These are phyloP conservation scores for Lineolata rhizophorae DNA, from an alignment of 495 filamentous ascomycete genomes.

Conservation along the genomic window DNA sequence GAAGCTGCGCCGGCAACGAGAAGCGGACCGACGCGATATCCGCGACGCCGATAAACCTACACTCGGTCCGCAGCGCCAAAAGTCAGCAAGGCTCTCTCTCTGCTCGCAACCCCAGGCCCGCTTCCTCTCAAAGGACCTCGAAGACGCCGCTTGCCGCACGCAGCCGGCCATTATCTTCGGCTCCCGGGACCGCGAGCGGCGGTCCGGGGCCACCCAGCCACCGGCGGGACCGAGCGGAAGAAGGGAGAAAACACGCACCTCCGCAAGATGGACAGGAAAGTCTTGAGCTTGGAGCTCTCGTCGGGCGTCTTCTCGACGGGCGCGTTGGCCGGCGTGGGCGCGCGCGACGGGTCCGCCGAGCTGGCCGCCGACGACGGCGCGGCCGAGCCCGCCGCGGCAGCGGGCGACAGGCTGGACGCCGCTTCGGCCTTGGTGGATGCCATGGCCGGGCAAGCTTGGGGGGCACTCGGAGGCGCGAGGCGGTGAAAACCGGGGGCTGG, in stretches of 20 bases:
- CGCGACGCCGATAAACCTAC: slow-evolving; percentile 76
- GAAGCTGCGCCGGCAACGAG: slow-evolving; percentile 80
- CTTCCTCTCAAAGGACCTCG: neutral
- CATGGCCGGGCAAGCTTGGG: slow-evolving; percentile 4
- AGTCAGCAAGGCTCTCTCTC: too few species aligned
- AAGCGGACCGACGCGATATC: slow-evolving; percentile 93
- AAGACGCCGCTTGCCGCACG: slow-evolving; percentile 1
- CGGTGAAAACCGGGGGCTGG: too few species aligned
- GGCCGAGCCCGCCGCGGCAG: neutral
- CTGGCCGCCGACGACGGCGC: neutral
- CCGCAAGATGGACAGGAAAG: slow-evolving; percentile 59
- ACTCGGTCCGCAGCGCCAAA: neutral
- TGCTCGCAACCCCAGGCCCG: too few species aligned
- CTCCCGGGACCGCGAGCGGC: neutral
- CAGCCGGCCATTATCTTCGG: neutral
- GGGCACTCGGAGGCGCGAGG: too few species aligned
- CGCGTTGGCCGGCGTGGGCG: too few species aligned
- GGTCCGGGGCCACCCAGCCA: slow-evolving; percentile 13
- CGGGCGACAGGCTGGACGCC: too few species aligned
- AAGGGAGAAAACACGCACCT: slow-evolving; percentile 29
- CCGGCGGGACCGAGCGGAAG: too few species aligned
- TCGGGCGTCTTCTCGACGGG: slow-evolving; percentile 47
- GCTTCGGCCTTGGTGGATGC: neutral
- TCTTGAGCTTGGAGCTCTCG: slow-evolving; percentile 65
- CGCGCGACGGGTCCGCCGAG: slow-evolving; percentile 7